Base-by-base conservation (phyloP, 2,329 filamentous ascomycete species). In the Aspergillus sp. region DNA sequence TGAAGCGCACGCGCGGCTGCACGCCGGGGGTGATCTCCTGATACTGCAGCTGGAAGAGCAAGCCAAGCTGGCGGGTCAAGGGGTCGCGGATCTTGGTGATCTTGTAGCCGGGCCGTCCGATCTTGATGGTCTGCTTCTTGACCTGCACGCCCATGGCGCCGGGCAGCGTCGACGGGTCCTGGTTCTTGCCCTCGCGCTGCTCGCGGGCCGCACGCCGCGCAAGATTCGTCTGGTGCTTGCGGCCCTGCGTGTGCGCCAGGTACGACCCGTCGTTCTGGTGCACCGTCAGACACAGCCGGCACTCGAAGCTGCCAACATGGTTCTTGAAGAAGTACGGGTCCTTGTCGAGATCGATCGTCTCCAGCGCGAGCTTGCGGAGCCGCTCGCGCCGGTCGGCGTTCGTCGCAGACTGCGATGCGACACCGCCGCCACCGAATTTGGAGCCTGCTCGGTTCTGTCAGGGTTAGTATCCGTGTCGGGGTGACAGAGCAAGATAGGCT, bases 301-400 rank as follows among this genome's bases (percentile, higher is more conserved):
- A 99, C 76, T 99, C 94, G 76, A 97, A 99, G 68, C 88, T 94
- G 68, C 94, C 94, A 65, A 97, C 90, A 75, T 99, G 93, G 80
- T 99, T 99, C 75, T 96, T 96, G 87, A 99, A 99, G 81, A 97
- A 97, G 83, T 97, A 99, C 0, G 94, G 94, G 77, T 99, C 94
- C 78, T 97, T 97, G 77, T 97, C 94, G 58, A 97, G 89, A 78
- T 97, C 93, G 81, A 99, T 99, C 51, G 91, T 95, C 78, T 99
- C 94, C 68, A 99, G 89, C 53, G 94, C 94, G 69, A 99, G 91
- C 79, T 97, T 97, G 74, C 93, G 91, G 36, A 99, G 88, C 58
- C 94, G 92, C 75, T 99, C 94, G 71, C 94, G 90, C 54, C 94
- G 91, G 82, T 97, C 94, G 60, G 94, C 93, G 75, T 97, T 97